A percentile compares a stretch with the other conserved stretches of the same genome.
These are phyloP conservation scores for Tetrastigma voinierianum DNA, from an alignment of 164 flowering plant species.

Conservation along the genomic window DNA sequence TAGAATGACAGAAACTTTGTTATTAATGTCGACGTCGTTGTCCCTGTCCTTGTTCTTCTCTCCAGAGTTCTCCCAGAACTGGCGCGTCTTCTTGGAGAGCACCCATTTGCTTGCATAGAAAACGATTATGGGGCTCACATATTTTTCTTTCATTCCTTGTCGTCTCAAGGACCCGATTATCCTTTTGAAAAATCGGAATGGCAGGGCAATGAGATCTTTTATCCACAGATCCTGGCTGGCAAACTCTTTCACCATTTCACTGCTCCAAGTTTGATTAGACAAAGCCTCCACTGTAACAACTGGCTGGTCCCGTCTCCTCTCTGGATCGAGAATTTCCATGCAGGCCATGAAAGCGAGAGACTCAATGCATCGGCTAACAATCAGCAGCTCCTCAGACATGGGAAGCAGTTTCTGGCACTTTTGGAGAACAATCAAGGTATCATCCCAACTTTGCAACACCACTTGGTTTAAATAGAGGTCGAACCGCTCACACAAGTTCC, in stretches of 20 bases:
- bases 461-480: conserved; percentile 88
- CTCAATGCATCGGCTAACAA: conserved; percentile 89
- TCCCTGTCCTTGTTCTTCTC: conserved; percentile 13
- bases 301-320: conserved; percentile 62
- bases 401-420: conserved; percentile 73
- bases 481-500: conserved; percentile 69
- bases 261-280: conserved; percentile 55
- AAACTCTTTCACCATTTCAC: conserved; percentile 45
- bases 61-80: conserved; percentile 48
- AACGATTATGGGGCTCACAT: conserved; percentile 70
- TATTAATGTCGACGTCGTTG: conserved; percentile 16
- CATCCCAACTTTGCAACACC: conserved; percentile 85
- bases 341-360: conserved; percentile 96
- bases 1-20: conserved; percentile 28
- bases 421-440: conserved; percentile 80
- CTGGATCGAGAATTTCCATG: conserved; percentile 97
- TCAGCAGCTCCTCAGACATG: conserved; percentile 74
- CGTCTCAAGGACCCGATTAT: conserved; percentile 74
- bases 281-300: conserved; percentile 55
- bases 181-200: conserved; percentile 73
- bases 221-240: conserved; percentile 71
- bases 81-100: conserved; percentile 51
- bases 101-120: conserved; percentile 88
- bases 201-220: conserved; percentile 76
- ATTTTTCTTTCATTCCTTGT: conserved; percentile 95